Percentiles rank a stretch among this genome's conserved stretches.
Conservation (phyloP, 306 rosid genomes). For the Argentina anserina region DNA sequence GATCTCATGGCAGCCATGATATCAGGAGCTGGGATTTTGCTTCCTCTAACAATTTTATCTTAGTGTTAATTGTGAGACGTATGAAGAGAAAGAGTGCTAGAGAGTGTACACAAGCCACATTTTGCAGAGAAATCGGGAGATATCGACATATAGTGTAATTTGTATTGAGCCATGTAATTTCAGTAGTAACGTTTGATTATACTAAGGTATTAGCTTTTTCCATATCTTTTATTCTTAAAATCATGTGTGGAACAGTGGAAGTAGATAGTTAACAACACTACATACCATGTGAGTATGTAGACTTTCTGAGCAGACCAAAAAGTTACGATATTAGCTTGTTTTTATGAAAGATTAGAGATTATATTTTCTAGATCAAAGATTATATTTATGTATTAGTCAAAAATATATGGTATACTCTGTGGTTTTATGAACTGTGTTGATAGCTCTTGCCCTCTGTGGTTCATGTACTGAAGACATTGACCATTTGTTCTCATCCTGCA, state of each 20-base stretch:
- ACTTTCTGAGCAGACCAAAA: neutral
- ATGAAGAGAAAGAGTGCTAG: neutral
- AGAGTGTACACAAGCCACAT: neutral
- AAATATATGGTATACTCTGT: too few relatives aligned
- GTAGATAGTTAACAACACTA: neutral
- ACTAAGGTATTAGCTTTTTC: neutral
- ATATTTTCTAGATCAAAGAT: too few relatives aligned
- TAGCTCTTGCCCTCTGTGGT: too few relatives aligned
- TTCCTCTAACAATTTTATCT: neutral
- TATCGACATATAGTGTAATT: neutral
- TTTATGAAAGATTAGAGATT: too few relatives aligned
- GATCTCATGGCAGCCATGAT: neutral
- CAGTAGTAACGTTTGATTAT: neutral
- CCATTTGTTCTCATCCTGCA: too few relatives aligned
- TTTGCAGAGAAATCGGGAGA: neutral
- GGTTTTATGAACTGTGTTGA: too few relatives aligned
- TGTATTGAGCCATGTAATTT: neutral
- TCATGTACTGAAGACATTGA: too few relatives aligned
- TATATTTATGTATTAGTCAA: too few relatives aligned
- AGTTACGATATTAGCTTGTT: too few relatives aligned
- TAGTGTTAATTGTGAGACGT: neutral
- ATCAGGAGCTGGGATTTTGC: neutral
- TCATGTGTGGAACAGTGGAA: too few relatives aligned
- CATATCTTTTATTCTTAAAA: neutral
- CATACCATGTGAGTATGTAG: too few relatives aligned